Evolutionary conservation across 805 yeast genomes (phyloP), one percentile per base, ranked within the genome.

Genomic region (Ogataea polymorpha): DNA sequence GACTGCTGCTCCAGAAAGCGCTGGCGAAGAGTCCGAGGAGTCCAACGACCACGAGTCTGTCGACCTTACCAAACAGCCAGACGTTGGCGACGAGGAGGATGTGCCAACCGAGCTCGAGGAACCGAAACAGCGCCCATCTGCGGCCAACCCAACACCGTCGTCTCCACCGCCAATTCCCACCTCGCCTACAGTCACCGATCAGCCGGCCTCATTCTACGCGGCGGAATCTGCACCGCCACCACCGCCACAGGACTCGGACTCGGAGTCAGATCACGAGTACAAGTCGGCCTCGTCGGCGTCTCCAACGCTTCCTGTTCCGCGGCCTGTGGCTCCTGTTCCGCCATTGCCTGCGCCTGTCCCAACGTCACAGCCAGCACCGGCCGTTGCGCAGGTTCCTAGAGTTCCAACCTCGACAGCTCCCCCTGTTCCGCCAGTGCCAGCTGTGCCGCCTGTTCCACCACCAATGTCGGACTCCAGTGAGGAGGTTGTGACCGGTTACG

Each of bases 401-500:
- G 14, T 29, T 14, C 20, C 39, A 10, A 13, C 21, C 14, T 23
- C 39, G 11, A 15, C 26, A 9, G 13, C 31, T 4, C 27, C 39
- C 15, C 27, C 27, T 12, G 3, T 24, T 6, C 45, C 49, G 14
- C 37, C 52, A 6, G 32, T 42, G 24, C 50, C 50, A 15, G 40
- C 42, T 7, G 32, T 32, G 10, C 41, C 46, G 21, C 42, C 41
- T 13, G 31, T 27, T 24, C 44, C 37, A 35, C 17, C 30, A 17
- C 27, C 39, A 43, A 42, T 14, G 44, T 41, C 32, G 26, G 43
- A 40, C 15, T 34, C 56, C 17, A 43, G 49, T 25, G 53, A 41
- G 9, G 53, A 48, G 29, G 50, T 54, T 10, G 59, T 66, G 8
- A 75, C 86, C 1, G 88, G 88, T 0, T 81, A 81, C 53, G 87